A percentile compares a stretch with the other conserved stretches of the same genome.
Evolutionary conservation across 2,329 filamentous ascomycete species (phyloP).

Genomic region (Metarhizium sp.): DNA sequence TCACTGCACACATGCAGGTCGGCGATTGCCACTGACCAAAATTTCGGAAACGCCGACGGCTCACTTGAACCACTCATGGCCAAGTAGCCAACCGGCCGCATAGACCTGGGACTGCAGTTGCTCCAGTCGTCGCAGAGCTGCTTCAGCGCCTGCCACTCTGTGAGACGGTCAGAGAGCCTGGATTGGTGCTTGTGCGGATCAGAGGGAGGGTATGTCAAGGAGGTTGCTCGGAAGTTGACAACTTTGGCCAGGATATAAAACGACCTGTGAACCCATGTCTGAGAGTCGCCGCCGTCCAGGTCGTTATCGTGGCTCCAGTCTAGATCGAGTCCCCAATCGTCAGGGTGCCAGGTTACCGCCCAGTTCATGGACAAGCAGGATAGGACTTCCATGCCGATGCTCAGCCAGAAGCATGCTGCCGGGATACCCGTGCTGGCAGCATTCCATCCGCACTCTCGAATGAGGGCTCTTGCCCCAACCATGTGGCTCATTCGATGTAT

Average conservation of each 20-base stretch:
- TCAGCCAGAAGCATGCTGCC: slow-evolving; percentile 88
- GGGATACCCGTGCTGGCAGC: slow-evolving; percentile 70
- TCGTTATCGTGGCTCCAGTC: slow-evolving; percentile 38
- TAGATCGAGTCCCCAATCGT: slow-evolving; percentile 82
- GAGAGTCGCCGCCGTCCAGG: slow-evolving; percentile 36
- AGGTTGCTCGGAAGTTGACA: slow-evolving; percentile 70
- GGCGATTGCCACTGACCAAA: slow-evolving; percentile 52
- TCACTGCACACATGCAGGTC: not conserved
- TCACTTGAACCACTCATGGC: slow-evolving; percentile 56
- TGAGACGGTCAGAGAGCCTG: slow-evolving; percentile 52
- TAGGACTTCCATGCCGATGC: slow-evolving; percentile 82
- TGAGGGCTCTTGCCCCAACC: slow-evolving; percentile 71
- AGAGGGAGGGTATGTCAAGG: slow-evolving; percentile 49
- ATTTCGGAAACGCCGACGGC: slow-evolving; percentile 73
- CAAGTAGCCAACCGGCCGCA: slow-evolving; percentile 77
- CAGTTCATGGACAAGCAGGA: slow-evolving; percentile 82
- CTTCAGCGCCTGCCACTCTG: slow-evolving; percentile 75
- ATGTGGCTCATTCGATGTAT: slow-evolving; percentile 83
- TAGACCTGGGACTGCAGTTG: slow-evolving; percentile 66
- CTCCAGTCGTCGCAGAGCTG: slow-evolving; percentile 79
- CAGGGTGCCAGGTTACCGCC: slow-evolving; percentile 79
- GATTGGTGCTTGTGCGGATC: slow-evolving; percentile 55
- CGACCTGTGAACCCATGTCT: slow-evolving; percentile 72
- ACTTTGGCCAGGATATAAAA: slow-evolving; percentile 83
- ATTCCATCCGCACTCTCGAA: slow-evolving; percentile 86